These are phyloP conservation scores for Theobroma cacao DNA, from an alignment of 345 rosid genomes.

Conservation along the genomic window DNA sequence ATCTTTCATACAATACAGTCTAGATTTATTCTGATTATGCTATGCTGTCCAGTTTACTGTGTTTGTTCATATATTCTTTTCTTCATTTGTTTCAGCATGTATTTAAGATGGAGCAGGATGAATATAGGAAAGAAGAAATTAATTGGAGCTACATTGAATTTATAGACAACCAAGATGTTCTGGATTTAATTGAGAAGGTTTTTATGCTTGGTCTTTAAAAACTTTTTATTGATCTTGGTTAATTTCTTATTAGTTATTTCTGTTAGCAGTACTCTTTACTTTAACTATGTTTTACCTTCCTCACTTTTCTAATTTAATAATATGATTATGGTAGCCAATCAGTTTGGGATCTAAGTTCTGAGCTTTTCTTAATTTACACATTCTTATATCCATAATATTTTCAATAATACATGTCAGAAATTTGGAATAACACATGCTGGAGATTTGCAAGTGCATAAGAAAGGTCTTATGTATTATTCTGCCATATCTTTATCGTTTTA, in stretches of 20 bases:
- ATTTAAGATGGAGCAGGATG: constrained; percentile 99
- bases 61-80: constrained; percentile 6
- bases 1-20: not conserved
- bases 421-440: not conserved
- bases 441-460: not conserved
- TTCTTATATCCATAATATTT: not conserved
- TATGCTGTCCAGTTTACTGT: not conserved
- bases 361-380: not conserved
- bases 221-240: not conserved
- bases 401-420: not conserved
- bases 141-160: constrained; percentile 99
- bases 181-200: constrained; percentile 99
- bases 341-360: not conserved
- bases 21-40: constrained; percentile 1
- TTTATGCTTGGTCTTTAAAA: constrained; percentile 12
- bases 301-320: not conserved
- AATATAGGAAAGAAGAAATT: constrained; percentile 90
- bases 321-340: not conserved
- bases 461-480: constrained; percentile 5
- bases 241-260: not conserved
- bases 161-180: constrained; percentile 96
- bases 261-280: not conserved
- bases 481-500: not conserved
- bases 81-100: constrained; percentile 71
- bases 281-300: not conserved